Evolutionary conservation across 106 monocot genomes (phyloP).

Genomic region (Dioscorea dumetorum): DNA sequence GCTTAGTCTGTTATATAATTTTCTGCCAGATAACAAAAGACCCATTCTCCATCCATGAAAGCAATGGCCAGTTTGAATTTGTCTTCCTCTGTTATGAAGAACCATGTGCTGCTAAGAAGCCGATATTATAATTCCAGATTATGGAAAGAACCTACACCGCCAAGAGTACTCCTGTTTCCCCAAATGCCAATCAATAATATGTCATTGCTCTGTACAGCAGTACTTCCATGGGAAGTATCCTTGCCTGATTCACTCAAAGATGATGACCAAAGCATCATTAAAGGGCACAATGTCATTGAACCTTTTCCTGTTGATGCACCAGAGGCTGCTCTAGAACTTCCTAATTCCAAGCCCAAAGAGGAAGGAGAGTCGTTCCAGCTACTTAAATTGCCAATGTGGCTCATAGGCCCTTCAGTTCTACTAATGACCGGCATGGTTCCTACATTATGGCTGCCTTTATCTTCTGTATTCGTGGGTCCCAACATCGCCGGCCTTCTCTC

Average conservation of each 20-base stretch:
- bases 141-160: slow-evolving; percentile 4
- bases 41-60: too few species aligned
- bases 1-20: too few species aligned
- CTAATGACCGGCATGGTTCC: slow-evolving; percentile 77
- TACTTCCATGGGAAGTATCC: slow-evolving; percentile 54
- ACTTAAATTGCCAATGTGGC: slow-evolving; percentile 85
- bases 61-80: slow-evolving; percentile 28
- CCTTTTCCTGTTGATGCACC: slow-evolving; percentile 22
- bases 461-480: slow-evolving; percentile 71
- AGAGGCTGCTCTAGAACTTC: slow-evolving; percentile 34
- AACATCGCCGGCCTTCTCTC: slow-evolving; percentile 80
- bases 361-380: slow-evolving; percentile 13
- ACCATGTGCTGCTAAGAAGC: slow-evolving; percentile 2
- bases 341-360: slow-evolving; percentile 30
- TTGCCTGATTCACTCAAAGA: slow-evolving; percentile 26
- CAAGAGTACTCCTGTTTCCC: not conserved
- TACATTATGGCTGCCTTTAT: slow-evolving; percentile 78
- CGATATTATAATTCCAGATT: slow-evolving; percentile 1
- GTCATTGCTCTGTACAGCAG: slow-evolving; percentile 30
- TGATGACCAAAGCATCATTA: slow-evolving; percentile 22
- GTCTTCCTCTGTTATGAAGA: slow-evolving; percentile 10
- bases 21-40: too few species aligned
- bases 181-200: slow-evolving; percentile 7
- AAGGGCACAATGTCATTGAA: slow-evolving; percentile 38
- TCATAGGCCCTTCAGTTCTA: slow-evolving; percentile 71